Base-by-base conservation (phyloP, 805 yeast species). In the Debaryomyces castellii region DNA sequence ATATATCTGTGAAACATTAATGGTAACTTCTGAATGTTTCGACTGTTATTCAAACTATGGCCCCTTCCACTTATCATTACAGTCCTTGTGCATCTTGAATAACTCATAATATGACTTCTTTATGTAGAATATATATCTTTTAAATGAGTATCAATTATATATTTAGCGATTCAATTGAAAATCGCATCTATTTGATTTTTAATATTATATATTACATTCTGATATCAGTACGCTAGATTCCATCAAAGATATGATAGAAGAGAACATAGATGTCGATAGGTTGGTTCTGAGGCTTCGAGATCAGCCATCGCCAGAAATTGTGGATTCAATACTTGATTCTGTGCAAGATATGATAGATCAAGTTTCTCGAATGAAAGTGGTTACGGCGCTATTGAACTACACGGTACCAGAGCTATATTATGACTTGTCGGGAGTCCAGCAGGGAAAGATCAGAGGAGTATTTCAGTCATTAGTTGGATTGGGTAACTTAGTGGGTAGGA, bases 371-470 rank as follows among this genome's bases (percentile, higher is more conserved):
- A 35, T 49, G 22, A 32, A 18, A 16, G 45, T 64, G 5, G 53
- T 61, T 8, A 49, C 64, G 2, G 37, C 55, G 1, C 51, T 70
- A 17, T 51, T 70, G 20, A 59, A 67, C 35, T 51, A 56, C 48
- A 67, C 72, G 3, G 52, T 71, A 4, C 74, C 74, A 4, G 64
- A 66, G 43, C 50, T 60, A 5, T 71, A 57, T 46, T 16, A 24
- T 2, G 45, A 51, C 16, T 43, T 59, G 7, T 65, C 64, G 1
- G 9, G n/a, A 1, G 20, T 39, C 7, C 44, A 52, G 16, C 43
- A 55, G 40, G 18, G 23, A 2, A 34, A 41, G 0, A 45, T 59
- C 2, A 47, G 46, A n/a, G 5, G 35, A 4, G 38, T 48, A 3
- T 53, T 71, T 20, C 58, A 55, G 32, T 43, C 67, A 0, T 49